Base-by-base conservation (phyloP, 2,329 filamentous ascomycete species). In the Colletotrichum simmondsii region DNA sequence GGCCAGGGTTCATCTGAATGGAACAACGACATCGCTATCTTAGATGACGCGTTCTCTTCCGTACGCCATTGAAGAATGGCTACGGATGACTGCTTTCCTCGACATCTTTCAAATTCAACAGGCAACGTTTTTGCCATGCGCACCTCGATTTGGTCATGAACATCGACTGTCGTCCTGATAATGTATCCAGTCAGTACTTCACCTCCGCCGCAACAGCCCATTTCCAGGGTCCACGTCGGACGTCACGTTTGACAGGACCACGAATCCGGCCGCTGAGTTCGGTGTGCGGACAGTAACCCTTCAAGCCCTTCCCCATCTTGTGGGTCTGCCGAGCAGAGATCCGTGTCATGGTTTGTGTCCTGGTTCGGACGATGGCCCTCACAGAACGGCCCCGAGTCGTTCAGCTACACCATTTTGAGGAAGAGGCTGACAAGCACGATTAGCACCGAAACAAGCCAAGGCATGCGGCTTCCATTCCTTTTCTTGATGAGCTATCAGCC, bases 341-440 rank as follows among this genome's bases (percentile, higher is more conserved):
- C 37, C 76, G 79, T 30, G 74, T 78, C 30, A 71, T 78, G 35
- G 75, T 81, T 63, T 82, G 79, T 30, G 74, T 78, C 28, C 72
- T 78, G 35, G 75, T 81, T 63, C 81, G 81, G 78, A 75, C 77
- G 49, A 76, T 77, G 35, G 76, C 76, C 0, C 77, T 80, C 0
- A 79, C 79, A 8, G 35, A 67, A 2, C 53, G 52, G 66, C n/a
- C 8, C 19, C 79, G 79, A 60, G 69, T 82, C 54, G 82, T 82
- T 65, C 78, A 81, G 57, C 65, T 81, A 65, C 75, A 75, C 14
- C 65, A 64, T 28, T 66, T 77, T 53, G 28, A 61, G 37, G 12
- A 46, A 26, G 35, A 53, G 19, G 16, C 53, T 42, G 42, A 37
- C 53, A 59, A 58, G 24, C 12, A 37, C 16, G 7, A n/a, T 30